Conservation (phyloP, 192 early-diverging fungal species). For the Helicostylum pulchrum region DNA sequence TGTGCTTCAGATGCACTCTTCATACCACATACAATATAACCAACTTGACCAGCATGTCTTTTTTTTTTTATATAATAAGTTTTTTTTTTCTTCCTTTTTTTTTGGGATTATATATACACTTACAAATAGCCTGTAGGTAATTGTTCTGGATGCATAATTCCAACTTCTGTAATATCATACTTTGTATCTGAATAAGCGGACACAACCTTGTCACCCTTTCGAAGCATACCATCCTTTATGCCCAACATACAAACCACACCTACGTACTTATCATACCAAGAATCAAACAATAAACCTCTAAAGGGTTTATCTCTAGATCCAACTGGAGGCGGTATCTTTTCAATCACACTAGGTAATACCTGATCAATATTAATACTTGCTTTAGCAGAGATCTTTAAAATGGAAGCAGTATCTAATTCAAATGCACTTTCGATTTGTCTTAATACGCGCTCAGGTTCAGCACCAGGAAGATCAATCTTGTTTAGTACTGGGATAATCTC, state of each 20-base stretch:
- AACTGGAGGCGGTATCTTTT: constrained; percentile 68
- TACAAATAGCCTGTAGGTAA: constrained; percentile 59
- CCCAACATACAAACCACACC: constrained; percentile 96
- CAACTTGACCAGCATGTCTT: constrained; percentile 79
- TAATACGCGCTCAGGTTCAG: constrained; percentile 74
- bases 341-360: constrained; percentile 77
- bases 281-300: constrained; percentile 91
- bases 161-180: constrained; percentile 76
- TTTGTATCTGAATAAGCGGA: constrained; percentile 71
- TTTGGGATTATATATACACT: constrained; percentile 20
- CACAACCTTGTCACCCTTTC: constrained; percentile 80
- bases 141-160: constrained; percentile 94
- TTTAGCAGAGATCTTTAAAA: constrained; percentile 83
- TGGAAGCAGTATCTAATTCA: constrained; percentile 68
- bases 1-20: constrained; percentile 88
- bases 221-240: constrained; percentile 77
- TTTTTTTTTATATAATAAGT: constrained; percentile 1
- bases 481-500: constrained; percentile 88
- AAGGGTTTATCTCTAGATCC: constrained; percentile 67
- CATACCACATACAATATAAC: constrained; percentile 91
- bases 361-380: constrained; percentile 69
- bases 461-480: constrained; percentile 89
- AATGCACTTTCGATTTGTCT: constrained; percentile 85
- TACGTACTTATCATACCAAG: constrained; percentile 96
- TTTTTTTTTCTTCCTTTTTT: constrained; percentile 34